These are phyloP conservation scores for Alternaria sp. DNA, from an alignment of 2,329 filamentous ascomycete genomes.

Conservation along the genomic window DNA sequence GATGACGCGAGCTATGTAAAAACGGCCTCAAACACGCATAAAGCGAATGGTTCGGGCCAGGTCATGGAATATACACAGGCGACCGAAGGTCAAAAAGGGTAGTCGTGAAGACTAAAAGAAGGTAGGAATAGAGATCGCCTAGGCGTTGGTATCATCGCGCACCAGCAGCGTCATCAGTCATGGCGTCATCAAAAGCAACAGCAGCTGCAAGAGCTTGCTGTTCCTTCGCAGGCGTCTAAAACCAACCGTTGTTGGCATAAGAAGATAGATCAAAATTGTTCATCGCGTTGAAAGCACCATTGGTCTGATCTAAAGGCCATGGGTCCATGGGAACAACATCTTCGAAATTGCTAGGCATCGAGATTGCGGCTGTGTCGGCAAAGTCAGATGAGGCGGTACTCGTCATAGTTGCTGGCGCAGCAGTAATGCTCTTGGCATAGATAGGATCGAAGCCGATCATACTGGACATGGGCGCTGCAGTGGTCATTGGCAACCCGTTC, in stretches of 20 bases:
- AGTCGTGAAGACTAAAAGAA: constrained; percentile 27
- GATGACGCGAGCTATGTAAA: constrained; percentile 28
- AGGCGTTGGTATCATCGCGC: constrained; percentile 32
- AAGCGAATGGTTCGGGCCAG: constrained; percentile 33
- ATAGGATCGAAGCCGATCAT: constrained; percentile 40
- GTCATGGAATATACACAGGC: constrained; percentile 48
- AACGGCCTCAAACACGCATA: constrained; percentile 30
- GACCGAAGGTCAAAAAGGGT: constrained; percentile 38
- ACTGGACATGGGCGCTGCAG: constrained; percentile 29
- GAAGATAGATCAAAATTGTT: constrained; percentile 35
- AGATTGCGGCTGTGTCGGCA: constrained; percentile 40
- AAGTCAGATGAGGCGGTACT: constrained; percentile 33
- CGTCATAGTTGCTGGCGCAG: constrained; percentile 34
- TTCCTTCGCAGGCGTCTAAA: constrained; percentile 39
- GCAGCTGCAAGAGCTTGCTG: constrained; percentile 19
- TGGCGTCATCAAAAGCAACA: constrained; percentile 39
- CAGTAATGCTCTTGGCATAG: constrained; percentile 37
- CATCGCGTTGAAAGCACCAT: constrained; percentile 33
- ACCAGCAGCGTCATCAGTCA: constrained; percentile 52
- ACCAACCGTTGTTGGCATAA: constrained; percentile 41
- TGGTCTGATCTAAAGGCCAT: constrained; percentile 43
- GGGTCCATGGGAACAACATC: constrained; percentile 40
- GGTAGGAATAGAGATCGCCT: constrained; percentile 32
- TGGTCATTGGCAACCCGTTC: constrained; percentile 34
- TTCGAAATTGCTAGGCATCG: constrained; percentile 43